phyloP scores from a whole-genome alignment of 495 filamentous ascomycete species.

The Oidiodendron maius region DNA sequence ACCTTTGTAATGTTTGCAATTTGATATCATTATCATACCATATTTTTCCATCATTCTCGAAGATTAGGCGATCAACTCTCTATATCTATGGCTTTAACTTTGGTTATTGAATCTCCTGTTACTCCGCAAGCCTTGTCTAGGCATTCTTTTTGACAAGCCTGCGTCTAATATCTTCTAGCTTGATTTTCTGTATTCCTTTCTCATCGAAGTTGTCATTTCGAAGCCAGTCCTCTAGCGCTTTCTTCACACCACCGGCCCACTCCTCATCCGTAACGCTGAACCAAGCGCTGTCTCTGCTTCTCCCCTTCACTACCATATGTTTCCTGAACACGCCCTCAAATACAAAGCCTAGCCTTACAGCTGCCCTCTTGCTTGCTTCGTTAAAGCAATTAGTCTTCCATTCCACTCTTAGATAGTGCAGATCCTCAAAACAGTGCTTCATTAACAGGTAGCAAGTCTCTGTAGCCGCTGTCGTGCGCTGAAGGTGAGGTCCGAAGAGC shows the following conservation, averaged over 20 bases:
- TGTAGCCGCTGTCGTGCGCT: constrained; percentile 43
- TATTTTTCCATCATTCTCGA: too few relatives aligned
- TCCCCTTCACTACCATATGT: constrained; percentile 50
- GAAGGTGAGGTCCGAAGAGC: constrained; percentile 37
- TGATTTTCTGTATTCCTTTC: constrained; percentile 35
- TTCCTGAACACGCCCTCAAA: constrained; percentile 50
- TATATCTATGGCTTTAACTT: too few relatives aligned
- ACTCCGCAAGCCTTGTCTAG: too few relatives aligned
- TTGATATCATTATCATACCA: too few relatives aligned
- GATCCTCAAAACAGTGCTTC: constrained; percentile 37
- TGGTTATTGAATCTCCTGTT: too few relatives aligned
- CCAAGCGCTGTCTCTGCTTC: constrained; percentile 51
- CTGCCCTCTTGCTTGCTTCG: constrained; percentile 38
- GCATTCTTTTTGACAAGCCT: background rate
- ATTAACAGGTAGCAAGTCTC: constrained; percentile 45
- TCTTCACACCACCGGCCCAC: constrained; percentile 34
- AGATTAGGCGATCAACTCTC: too few relatives aligned
- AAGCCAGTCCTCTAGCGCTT: constrained; percentile 41
- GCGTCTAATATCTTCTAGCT: constrained; percentile 27
- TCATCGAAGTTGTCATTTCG: constrained; percentile 40
- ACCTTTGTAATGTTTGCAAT: too few relatives aligned
- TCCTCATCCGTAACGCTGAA: constrained; percentile 44
- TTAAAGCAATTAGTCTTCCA: constrained; percentile 55
- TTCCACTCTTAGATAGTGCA: constrained; percentile 49
- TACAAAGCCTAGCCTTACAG: constrained; percentile 44